Evolutionary conservation across 2,329 filamentous ascomycete species (phyloP).

Genomic region (Fusarium praegraminearum): DNA sequence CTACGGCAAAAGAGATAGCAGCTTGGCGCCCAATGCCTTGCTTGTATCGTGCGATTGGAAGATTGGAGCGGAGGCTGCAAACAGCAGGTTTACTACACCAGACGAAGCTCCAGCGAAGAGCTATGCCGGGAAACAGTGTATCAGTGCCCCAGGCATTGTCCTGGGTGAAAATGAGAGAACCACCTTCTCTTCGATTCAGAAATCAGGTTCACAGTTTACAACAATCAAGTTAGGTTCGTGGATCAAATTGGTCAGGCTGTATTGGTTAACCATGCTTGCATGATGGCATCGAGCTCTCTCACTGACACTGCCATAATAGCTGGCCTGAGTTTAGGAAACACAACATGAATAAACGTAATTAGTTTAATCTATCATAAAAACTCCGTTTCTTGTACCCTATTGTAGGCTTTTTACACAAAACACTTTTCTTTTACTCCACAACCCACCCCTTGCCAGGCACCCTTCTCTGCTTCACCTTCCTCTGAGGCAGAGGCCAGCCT

Average conservation of each 20-base stretch:
- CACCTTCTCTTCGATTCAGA: background rate
- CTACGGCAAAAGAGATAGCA: constrained; percentile 58
- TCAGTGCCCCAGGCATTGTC: constrained; percentile 9
- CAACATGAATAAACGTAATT: background rate
- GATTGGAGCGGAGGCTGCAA: accelerated
- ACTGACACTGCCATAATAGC: constrained; percentile 7
- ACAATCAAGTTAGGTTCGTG: background rate
- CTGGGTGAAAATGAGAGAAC: accelerated
- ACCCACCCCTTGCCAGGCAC: constrained; percentile 80
- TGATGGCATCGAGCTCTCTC: constrained; percentile 23
- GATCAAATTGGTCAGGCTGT: background rate
- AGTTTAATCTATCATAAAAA: background rate
- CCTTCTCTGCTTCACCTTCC: constrained; percentile 84
- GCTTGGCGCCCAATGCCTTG: constrained; percentile 40
- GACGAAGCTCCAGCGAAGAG: constrained; percentile 50
- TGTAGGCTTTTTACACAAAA: background rate
- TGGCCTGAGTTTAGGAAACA: background rate
- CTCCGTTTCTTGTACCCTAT: background rate
- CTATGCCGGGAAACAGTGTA: constrained; percentile 49
- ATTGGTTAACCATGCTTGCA: constrained; percentile 11
- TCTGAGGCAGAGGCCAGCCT: constrained; percentile 88
- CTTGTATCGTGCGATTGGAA: background rate
- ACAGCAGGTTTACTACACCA: constrained; percentile 33
- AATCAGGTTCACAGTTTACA: background rate
- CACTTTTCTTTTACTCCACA: constrained; percentile 61